phyloP scores from a whole-genome alignment of 2,329 filamentous ascomycete genomes.

The Zarea fungicola region DNA sequence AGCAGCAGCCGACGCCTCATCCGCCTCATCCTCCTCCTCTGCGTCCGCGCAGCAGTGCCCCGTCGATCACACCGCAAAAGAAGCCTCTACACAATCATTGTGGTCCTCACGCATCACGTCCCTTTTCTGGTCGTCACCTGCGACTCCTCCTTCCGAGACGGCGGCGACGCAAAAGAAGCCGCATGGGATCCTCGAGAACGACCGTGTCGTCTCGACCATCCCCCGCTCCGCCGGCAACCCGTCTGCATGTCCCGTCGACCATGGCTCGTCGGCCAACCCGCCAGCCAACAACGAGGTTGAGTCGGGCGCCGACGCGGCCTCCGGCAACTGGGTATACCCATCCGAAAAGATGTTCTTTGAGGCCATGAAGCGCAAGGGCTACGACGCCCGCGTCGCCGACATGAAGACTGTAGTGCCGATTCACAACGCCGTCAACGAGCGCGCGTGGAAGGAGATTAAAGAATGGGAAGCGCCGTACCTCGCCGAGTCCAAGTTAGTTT shows the following conservation, averaged over 20 bases:
- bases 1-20: conserved; percentile 18
- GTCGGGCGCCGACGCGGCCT: conserved; percentile 60
- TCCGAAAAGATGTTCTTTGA: conserved; percentile 98
- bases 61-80: conserved; percentile 27
- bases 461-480: conserved; percentile 74
- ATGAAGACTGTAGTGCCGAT: conserved; percentile 94
- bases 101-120: conserved; percentile 40
- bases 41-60: conserved; percentile 22
- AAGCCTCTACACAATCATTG: conserved; percentile 25
- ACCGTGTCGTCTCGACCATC: conserved; percentile 75
- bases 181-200: conserved; percentile 47
- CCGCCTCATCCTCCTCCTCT: conserved; percentile 18
- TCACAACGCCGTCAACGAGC: conserved; percentile 97
- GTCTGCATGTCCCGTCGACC: conserved; percentile 34
- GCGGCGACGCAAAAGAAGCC: conserved; percentile 13
- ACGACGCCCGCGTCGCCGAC: conserved; percentile 64
- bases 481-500: conserved; percentile 48
- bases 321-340: conserved; percentile 95
- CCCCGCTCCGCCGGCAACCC: conserved; percentile 51
- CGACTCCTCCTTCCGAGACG: conserved; percentile 19
- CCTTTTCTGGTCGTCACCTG: conserved; percentile 35
- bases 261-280: conserved; percentile 36
- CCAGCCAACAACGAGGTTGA: conserved; percentile 76
- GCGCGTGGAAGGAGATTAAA: conserved; percentile 88
- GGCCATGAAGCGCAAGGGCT: conserved; percentile 87